Evolutionary conservation across 2,329 filamentous ascomycete species (phyloP).

Genomic region (Exserohilum rostratum): DNA sequence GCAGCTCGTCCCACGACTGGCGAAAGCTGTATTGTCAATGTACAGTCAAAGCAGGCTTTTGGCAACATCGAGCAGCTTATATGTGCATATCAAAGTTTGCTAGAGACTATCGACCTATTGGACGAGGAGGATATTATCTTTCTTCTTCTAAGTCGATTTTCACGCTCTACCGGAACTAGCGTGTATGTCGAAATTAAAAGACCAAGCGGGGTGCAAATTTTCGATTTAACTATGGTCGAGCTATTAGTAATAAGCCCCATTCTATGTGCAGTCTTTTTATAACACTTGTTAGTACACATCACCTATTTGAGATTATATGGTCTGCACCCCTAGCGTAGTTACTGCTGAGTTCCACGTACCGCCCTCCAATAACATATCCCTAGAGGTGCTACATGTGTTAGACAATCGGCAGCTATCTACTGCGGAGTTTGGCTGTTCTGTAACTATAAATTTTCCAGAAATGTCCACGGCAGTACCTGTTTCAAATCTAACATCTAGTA

Average conservation of each 20-base stretch:
- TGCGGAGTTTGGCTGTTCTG: neutral
- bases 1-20: neutral
- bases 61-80: neutral
- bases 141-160: neutral
- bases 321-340: neutral
- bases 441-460: neutral
- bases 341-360: neutral
- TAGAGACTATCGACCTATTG: neutral
- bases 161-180: neutral
- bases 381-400: too few species aligned
- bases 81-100: neutral
- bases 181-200: constrained; percentile 5
- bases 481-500: neutral
- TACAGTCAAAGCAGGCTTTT: neutral
- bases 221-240: neutral
- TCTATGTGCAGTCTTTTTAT: neutral
- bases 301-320: neutral
- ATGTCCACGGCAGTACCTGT: neutral
- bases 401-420: neutral
- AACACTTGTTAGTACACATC: neutral
- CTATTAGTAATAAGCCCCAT: neutral
- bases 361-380: too few species aligned
- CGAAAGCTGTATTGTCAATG: neutral
- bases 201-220: constrained; percentile 14
- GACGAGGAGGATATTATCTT: constrained; percentile 1